Evolutionary conservation across 371 early-diverging fungal genomes (phyloP).

Genomic region (Blastocladiella emersonii): DNA sequence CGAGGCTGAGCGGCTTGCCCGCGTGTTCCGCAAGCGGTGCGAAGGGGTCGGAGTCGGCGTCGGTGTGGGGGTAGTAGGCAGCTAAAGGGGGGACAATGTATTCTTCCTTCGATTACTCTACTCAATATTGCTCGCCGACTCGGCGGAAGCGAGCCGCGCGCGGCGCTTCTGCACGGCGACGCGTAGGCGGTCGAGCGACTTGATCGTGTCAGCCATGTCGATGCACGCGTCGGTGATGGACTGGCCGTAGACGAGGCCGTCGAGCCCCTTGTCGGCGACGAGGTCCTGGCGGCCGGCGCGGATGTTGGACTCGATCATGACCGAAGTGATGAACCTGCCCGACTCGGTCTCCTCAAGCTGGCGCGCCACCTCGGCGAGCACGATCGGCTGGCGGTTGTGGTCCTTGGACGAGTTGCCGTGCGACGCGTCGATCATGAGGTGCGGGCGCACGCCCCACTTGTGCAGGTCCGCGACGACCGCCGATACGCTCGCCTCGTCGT

Average conservation of each 20-base stretch:
- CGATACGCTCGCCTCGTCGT: constrained; percentile 50
- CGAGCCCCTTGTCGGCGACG: constrained; percentile 32
- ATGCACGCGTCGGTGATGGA: constrained; percentile 78
- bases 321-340: constrained; percentile 33
- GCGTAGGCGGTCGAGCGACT: neutral
- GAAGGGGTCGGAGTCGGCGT: too few species aligned
- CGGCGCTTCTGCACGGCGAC: neutral
- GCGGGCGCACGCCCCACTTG: constrained; percentile 41
- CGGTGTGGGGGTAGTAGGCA: too few species aligned
- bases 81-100: too few species aligned
- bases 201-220: neutral
- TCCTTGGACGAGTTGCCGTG: constrained; percentile 76
- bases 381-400: constrained; percentile 63
- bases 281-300: constrained; percentile 70
- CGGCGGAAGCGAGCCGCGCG: too few species aligned
- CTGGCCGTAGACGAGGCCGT: constrained; percentile 58
- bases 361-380: constrained; percentile 46
- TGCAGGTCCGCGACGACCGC: constrained; percentile 42
- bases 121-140: too few species aligned
- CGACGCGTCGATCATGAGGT: constrained; percentile 86
- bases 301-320: constrained; percentile 89
- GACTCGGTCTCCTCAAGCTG: constrained; percentile 1
- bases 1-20: too few species aligned
- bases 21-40: too few species aligned
- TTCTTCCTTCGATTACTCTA: too few species aligned